Conservation (phyloP, 139 green algal species). For the Tetraselmis striata region DNA sequence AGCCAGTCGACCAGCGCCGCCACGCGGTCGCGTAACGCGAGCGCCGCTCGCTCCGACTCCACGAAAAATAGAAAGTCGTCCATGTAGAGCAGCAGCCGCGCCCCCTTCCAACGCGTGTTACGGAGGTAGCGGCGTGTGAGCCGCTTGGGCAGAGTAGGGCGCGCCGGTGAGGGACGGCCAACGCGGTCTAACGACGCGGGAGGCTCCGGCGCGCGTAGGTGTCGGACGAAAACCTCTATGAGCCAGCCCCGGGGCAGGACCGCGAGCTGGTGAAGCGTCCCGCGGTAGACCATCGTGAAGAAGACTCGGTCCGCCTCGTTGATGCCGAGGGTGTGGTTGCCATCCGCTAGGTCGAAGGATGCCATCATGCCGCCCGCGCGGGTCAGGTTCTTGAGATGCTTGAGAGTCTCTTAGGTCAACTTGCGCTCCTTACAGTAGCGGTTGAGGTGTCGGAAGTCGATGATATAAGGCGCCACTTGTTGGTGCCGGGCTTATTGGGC, state of each 20-base stretch:
- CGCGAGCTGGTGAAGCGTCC: not conserved
- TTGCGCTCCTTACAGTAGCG: not conserved
- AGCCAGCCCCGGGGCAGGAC: not conserved
- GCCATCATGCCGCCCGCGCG: not conserved
- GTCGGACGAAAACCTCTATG: not conserved
- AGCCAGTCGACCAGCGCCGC: not conserved
- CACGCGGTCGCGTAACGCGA: not conserved
- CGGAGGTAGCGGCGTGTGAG: not conserved
- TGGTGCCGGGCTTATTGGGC: not conserved
- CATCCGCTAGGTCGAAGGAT: not conserved
- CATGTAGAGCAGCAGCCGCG: not conserved
- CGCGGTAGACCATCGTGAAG: not conserved
- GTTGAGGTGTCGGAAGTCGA: not conserved
- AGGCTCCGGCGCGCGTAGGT: not conserved
- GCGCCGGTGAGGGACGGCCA: too few species aligned
- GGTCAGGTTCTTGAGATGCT: not conserved
- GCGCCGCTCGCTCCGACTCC: not conserved
- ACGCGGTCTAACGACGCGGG: not conserved
- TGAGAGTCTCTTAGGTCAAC: not conserved
- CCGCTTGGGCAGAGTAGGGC: not conserved
- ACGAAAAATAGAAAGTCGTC: not conserved
- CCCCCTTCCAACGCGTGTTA: not conserved
- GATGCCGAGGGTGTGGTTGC: not conserved
- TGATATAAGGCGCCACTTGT: not conserved
- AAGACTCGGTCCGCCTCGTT: not conserved